Evolutionary conservation across 164 flowering plant species (phyloP).

Genomic region (Vitis labrusca): DNA sequence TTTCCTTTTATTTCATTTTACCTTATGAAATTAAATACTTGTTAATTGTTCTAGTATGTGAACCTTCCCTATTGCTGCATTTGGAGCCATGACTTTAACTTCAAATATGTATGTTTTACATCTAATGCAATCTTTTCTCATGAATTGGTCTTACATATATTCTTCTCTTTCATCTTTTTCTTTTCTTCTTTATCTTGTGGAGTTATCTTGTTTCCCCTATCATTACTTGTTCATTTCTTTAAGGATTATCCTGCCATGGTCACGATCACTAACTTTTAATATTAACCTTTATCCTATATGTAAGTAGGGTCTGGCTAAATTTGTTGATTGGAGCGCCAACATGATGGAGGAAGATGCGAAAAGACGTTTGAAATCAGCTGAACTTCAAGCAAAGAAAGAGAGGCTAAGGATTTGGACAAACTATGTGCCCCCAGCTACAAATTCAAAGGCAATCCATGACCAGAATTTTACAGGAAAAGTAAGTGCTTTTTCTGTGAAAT

Average conservation of each 20-base stretch:
- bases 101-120: neutral
- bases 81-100: neutral
- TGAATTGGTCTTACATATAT: neutral
- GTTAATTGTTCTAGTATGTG: neutral
- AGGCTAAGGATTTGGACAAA: slow-evolving; percentile 81
- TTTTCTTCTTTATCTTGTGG: neutral
- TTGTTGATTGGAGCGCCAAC: slow-evolving; percentile 96
- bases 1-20: too few relatives aligned
- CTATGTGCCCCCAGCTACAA: slow-evolving; percentile 80
- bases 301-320: slow-evolving; percentile 84
- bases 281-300: too few relatives aligned
- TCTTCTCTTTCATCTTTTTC: neutral
- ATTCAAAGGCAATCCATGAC: slow-evolving; percentile 94
- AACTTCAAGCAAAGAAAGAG: slow-evolving; percentile 83
- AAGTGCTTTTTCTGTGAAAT: slow-evolving; percentile 1
- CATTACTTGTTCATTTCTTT: neutral
- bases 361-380: slow-evolving; percentile 67
- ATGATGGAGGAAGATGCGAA: slow-evolving; percentile 93
- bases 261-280: too few relatives aligned
- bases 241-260: neutral
- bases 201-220: neutral
- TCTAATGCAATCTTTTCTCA: neutral
- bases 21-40: neutral
- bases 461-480: slow-evolving; percentile 95
- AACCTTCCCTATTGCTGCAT: neutral